Evolutionary conservation across 202 grass and related monocot species (phyloP), one percentile per base, ranked within the genome.

Genomic region (Digitaria exilis): DNA sequence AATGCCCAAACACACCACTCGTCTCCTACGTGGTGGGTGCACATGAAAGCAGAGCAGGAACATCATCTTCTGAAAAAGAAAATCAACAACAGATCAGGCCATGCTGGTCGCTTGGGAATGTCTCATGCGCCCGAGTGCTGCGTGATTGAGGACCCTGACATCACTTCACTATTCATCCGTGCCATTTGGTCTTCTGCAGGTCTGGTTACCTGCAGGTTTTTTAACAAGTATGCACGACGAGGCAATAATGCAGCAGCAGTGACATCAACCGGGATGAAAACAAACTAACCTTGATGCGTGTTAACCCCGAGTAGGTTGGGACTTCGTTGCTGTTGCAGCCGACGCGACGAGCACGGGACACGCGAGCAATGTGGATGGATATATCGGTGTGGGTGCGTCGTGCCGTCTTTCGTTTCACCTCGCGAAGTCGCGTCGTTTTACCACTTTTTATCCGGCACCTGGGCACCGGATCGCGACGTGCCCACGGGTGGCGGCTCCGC

Each of bases 111-210:
- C 2, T 31, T 9, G 26, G 46, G 59, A 56, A 80, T 58, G 84
- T 65, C 58, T 13, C 12, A 7, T 31, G 4, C 83, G 30, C 11
- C 44, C 54, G 9, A 1, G 11, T 18, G 54, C n/a, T 55, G 71
- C 43, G 54, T 85, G 63, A 79, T 71, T 71, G 65, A 22, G n/a
- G 48, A 78, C 65, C 65, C 65, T 79, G 44, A 85, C 83, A 64
- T 72, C 34, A 79, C 34, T 7, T 18, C 29, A 37, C 58, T 43
- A 29, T n/a, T 4, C 51, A 68, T 77, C 26, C 35, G 30, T n/a
- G 6, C 21, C 60, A 22, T 25, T 30, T 30, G 42, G 37, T 39
- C 37, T n/a, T n/a, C n/a, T n/a, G n/a, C n/a, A n/a, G n/a, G n/a
- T 39, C 37, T 39, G 37, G 51, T 56, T 22, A 48, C 17, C 6